Evolutionary conservation across 768 basidiomycete genomes (phyloP).

Genomic region (Suillus ampliporus): DNA sequence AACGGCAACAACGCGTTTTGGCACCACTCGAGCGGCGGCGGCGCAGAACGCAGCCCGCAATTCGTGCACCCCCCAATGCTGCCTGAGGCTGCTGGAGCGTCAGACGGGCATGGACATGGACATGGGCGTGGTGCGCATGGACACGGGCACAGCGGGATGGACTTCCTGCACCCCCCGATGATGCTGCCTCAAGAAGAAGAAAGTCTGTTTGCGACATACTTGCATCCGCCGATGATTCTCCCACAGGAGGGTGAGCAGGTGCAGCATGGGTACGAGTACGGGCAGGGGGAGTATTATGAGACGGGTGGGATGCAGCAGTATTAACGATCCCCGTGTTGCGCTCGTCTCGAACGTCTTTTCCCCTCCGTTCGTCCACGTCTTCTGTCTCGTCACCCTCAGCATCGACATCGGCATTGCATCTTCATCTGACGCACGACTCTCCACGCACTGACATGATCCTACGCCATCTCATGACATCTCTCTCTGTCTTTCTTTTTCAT

Average conservation of each 20-base stretch:
- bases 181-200: conserved; percentile 70
- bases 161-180: conserved; percentile 71
- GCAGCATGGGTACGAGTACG: conserved; percentile 22
- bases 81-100: conserved; percentile 27
- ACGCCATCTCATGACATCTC: background rate
- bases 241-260: conserved; percentile 42
- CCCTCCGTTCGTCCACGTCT: background rate
- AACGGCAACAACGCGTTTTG: conserved; percentile 67
- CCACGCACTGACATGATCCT: background rate
- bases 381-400: background rate
- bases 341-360: conserved; percentile 12
- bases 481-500: conserved; percentile 6
- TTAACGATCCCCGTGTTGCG: conserved; percentile 19
- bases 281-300: conserved; percentile 40
- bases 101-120: background rate
- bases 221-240: conserved; percentile 62
- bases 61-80: conserved; percentile 77
- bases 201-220: conserved; percentile 55
- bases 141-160: conserved; percentile 49
- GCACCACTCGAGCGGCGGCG: conserved; percentile 81
- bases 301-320: conserved; percentile 41
- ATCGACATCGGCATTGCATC: background rate
- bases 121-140: background rate
- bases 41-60: conserved; percentile 60
- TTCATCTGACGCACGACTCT: background rate